phyloP scores from a whole-genome alignment of 1,284 basidiomycete species.

The Irpex sp. region DNA sequence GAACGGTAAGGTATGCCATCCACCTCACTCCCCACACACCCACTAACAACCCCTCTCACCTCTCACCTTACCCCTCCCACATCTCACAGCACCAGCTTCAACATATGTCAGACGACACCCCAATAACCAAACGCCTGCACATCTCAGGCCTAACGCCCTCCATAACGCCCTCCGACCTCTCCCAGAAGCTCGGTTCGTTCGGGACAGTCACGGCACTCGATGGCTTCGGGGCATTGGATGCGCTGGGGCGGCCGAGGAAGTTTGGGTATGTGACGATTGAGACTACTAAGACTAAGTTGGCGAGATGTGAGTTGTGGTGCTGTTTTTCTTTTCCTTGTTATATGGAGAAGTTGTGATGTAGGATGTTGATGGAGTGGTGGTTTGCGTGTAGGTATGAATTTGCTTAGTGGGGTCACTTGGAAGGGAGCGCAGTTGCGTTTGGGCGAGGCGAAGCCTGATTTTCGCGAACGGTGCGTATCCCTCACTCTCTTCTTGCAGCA shows the following conservation, averaged over 20 bases:
- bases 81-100: too few species aligned
- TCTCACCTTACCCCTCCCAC: too few species aligned
- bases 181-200: slow-evolving; percentile 57
- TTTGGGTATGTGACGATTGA: slow-evolving; percentile 76
- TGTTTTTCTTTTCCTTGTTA: slow-evolving; percentile 5
- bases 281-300: slow-evolving; percentile 52
- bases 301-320: slow-evolving; percentile 50
- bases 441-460: slow-evolving; percentile 76
- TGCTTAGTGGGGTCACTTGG: slow-evolving; percentile 76
- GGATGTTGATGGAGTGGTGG: not conserved
- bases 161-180: slow-evolving; percentile 56
- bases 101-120: slow-evolving; percentile 28
- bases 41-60: not conserved
- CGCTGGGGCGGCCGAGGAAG: slow-evolving; percentile 58
- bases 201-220: slow-evolving; percentile 65
- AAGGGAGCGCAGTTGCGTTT: slow-evolving; percentile 80
- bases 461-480: slow-evolving; percentile 47
- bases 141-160: slow-evolving; percentile 70
- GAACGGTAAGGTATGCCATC: not conserved
- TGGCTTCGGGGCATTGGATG: slow-evolving; percentile 64
- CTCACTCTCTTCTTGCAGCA: not conserved
- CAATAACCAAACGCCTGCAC: slow-evolving; percentile 61
- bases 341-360: not conserved
- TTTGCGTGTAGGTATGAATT: slow-evolving; percentile 53
- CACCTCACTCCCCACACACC: not conserved